These are phyloP conservation scores for Phytophthora pinifolia DNA, from an alignment of 352 stramenopile genomes.

Conservation along the genomic window DNA sequence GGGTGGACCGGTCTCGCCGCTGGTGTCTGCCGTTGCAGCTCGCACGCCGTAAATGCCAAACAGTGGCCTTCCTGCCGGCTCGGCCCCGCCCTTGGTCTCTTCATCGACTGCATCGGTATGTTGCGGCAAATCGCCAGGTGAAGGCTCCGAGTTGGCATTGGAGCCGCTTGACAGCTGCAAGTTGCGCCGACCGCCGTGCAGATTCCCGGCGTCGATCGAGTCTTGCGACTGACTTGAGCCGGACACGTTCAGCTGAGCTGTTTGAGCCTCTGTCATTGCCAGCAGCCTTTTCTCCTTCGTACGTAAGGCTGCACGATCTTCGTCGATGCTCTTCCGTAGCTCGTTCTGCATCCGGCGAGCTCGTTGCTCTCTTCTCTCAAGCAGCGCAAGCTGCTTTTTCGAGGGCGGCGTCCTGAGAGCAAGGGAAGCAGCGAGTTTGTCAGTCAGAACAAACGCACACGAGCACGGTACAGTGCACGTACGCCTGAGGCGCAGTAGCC, in stretches of 20 bases:
- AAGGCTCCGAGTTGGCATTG: slow-evolving; percentile 30
- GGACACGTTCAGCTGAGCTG: slow-evolving; percentile 8
- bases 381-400: slow-evolving; percentile 11
- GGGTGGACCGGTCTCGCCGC: not conserved
- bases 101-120: slow-evolving; percentile 15
- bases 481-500: too few species aligned
- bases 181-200: slow-evolving; percentile 7
- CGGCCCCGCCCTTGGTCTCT: slow-evolving; percentile 22
- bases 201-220: slow-evolving; percentile 19
- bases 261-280: too few species aligned
- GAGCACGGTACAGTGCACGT: too few species aligned
- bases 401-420: slow-evolving; percentile 24
- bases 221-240: slow-evolving; percentile 37
- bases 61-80: slow-evolving; percentile 9
- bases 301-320: too few species aligned
- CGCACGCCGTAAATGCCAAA: slow-evolving; percentile 27
- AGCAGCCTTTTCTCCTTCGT: too few species aligned
- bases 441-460: too few species aligned
- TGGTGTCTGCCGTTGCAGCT: not conserved
- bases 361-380: slow-evolving; percentile 5
- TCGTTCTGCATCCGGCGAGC: not conserved
- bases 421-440: not conserved
- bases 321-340: not conserved
- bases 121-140: slow-evolving; percentile 19
- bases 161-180: slow-evolving; percentile 26